Evolutionary conservation across 805 yeast genomes (phyloP).

Genomic region (Metschnikowia corniflorae): DNA sequence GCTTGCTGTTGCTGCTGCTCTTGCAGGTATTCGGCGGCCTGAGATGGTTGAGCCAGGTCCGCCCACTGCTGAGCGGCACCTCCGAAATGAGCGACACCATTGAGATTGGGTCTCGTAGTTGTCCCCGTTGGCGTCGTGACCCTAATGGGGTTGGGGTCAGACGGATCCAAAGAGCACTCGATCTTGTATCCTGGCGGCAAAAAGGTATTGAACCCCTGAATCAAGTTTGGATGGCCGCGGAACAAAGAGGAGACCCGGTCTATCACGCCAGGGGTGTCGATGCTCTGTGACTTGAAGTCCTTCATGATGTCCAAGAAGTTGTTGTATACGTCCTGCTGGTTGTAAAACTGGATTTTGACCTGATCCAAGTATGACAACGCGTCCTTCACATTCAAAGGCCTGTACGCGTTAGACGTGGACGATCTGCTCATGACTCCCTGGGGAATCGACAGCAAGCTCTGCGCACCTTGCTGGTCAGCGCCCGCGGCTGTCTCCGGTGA

Average conservation of each 20-base stretch:
- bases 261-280: constrained; percentile 98
- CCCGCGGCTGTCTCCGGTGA: constrained; percentile 5
- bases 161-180: constrained; percentile 84
- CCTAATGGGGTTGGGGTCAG: constrained; percentile 86
- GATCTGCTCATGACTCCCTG: constrained; percentile 38
- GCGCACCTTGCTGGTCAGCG: constrained; percentile 9
- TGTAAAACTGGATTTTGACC: constrained; percentile 87
- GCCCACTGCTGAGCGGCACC: constrained; percentile 10
- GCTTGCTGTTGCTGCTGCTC: constrained; percentile 12
- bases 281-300: constrained; percentile 93
- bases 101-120: constrained; percentile 56
- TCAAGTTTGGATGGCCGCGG: constrained; percentile 87
- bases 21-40: constrained; percentile 4
- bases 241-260: constrained; percentile 89
- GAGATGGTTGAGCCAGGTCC: constrained; percentile 5
- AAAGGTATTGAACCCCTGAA: constrained; percentile 97
- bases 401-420: constrained; percentile 45
- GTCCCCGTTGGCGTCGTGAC: constrained; percentile 96
- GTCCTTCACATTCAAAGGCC: constrained; percentile 92
- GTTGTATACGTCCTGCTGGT: constrained; percentile 94
- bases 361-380: constrained; percentile 94
- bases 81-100: constrained; percentile 9
- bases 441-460: constrained; percentile 13
- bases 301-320: constrained; percentile 97
- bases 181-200: constrained; percentile 95